Conservation (phyloP, 257 asterid genomes). For the Solanum pimpinellifolium region DNA sequence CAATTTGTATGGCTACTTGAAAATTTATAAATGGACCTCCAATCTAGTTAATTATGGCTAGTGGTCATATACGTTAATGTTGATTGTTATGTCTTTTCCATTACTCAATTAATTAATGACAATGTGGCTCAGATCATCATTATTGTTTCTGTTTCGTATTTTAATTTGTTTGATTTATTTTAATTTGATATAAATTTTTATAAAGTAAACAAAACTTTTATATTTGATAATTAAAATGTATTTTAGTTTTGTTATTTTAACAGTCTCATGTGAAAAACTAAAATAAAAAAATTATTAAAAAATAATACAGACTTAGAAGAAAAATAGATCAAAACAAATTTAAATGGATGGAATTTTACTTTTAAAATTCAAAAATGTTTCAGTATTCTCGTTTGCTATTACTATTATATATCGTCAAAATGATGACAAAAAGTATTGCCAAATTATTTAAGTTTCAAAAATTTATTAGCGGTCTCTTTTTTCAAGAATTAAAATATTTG, state of each 20-base stretch:
- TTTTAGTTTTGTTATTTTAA: neutral
- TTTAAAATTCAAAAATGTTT: neutral
- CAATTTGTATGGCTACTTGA: neutral
- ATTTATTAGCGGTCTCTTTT: neutral
- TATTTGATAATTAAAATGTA: neutral
- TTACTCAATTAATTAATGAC: neutral
- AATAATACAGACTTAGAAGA: neutral
- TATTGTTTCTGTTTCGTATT: neutral
- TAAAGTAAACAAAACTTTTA: neutral
- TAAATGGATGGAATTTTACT: neutral
- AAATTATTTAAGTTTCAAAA: neutral
- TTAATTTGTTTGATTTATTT: neutral
- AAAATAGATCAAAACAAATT: neutral
- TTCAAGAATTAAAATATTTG: neutral
- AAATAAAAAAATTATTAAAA: neutral
- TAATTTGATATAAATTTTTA: neutral
- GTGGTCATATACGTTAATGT: neutral
- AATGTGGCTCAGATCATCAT: neutral
- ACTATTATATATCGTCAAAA: neutral
- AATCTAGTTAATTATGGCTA: neutral
- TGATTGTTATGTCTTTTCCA: neutral
- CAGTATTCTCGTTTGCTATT: neutral
- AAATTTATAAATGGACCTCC: neutral
- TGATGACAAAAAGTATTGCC: neutral
- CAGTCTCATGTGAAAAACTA: neutral